Conservation (phyloP, 352 stramenopile species). For the Globisporangium heterothallicum region DNA sequence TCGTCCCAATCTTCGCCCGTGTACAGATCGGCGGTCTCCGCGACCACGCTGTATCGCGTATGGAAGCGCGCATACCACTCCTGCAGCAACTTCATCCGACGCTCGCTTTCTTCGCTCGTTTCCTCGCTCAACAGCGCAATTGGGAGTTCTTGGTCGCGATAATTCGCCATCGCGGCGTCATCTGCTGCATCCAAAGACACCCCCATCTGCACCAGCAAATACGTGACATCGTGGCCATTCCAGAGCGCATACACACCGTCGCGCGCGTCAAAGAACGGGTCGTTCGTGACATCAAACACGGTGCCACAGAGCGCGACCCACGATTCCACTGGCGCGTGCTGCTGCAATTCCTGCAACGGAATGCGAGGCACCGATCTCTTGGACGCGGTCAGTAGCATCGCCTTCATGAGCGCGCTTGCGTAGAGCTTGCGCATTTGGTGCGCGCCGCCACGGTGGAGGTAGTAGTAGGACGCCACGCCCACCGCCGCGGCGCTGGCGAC, state of each 20-base stretch:
- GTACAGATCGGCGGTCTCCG: conserved; percentile 42
- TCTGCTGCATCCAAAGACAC: conserved; percentile 23
- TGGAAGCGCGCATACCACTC: conserved; percentile 56
- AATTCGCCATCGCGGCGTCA: conserved; percentile 26
- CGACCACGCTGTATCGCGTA: conserved; percentile 40
- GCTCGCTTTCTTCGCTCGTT: conserved; percentile 17
- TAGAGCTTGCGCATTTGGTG: neutral
- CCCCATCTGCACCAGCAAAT: conserved; percentile 34
- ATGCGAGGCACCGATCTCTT: conserved; percentile 5
- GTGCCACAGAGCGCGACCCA: conserved; percentile 59
- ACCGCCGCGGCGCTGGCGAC: neutral
- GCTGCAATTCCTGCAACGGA: conserved; percentile 23
- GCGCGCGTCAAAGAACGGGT: conserved; percentile 38
- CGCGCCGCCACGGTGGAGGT: neutral
- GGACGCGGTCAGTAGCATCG: neutral
- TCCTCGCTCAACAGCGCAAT: conserved; percentile 21
- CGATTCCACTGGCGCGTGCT: neutral
- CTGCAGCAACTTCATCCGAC: conserved; percentile 27
- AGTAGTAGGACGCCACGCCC: conserved; percentile 3
- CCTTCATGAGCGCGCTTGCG: neutral
- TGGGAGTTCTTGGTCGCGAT: conserved; percentile 30
- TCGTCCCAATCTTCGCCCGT: conserved; percentile 32
- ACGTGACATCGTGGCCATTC: conserved; percentile 49
- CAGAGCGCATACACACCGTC: conserved; percentile 43
- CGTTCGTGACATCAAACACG: conserved; percentile 41